Evolutionary conservation across 2,329 filamentous ascomycete species (phyloP), one percentile per base, ranked within the genome.

Genomic region (Fusarium sp.): DNA sequence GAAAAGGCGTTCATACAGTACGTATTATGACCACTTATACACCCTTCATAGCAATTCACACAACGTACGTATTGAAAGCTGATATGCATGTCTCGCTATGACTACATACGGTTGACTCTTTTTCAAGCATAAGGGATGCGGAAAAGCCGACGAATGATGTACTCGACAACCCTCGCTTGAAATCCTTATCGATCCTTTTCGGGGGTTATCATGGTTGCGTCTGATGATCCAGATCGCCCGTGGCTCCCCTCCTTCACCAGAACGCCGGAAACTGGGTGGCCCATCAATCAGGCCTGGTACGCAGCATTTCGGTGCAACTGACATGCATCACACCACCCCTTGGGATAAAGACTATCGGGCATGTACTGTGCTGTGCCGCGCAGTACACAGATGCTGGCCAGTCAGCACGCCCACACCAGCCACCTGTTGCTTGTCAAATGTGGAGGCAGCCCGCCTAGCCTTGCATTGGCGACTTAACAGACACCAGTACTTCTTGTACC

Each of bases 391-490:
- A 47, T 56, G 30, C 56, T 62, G 27, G 25, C 58, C 65, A 69
- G 65, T 73, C 56, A 56, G 56, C 56, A 69, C 52, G 45, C 56
- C 58, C 35, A 65, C 63, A 61, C 45, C 38, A 61, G 62, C 50
- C 59, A 64, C 56, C 40, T 56, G 58, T 56, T 63, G 37, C 63
- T 61, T 54, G 38, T 68, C 40, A 60, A 58, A 40, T 66, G 69
- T 76, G 66, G 76, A 77, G 73, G 73, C 70, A 74, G 69, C 75
- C 76, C 56, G 58, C 63, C 47, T 64, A 70, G 67, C 66, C 63
- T 69, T 65, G 65, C 63, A 72, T 72, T 64, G 67, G 67, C 35
- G 40, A 52, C 62, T 45, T 65, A 40, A 59, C 62, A 32, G 58
- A 60, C 47, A 54, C 62, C 6, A 22, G 33, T 63, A 15, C 33